A percentile compares a stretch with the other conserved stretches of the same genome.
Conservation (phyloP, 1,284 basidiomycete species). For the Cryptococcus deneoformans region DNA sequence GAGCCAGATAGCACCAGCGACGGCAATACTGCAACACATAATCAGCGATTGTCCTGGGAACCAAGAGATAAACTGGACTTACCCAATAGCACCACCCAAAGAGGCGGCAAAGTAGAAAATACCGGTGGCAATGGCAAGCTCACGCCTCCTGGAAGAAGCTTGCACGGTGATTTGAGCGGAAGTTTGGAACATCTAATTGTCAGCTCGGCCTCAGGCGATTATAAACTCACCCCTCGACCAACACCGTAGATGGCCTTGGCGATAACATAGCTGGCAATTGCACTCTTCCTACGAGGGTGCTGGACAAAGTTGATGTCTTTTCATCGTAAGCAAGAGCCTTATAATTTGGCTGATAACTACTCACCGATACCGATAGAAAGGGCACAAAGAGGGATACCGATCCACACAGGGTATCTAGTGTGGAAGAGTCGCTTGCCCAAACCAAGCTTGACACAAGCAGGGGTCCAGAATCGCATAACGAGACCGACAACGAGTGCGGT, state of each 20-base stretch:
- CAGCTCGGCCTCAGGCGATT: too few relatives aligned
- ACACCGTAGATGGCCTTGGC: too few relatives aligned
- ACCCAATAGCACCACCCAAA: constrained; percentile 15
- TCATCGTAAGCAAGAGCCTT: not conserved
- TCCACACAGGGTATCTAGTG: constrained; percentile 12
- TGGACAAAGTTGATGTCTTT: too few relatives aligned
- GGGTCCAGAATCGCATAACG: constrained; percentile 17
- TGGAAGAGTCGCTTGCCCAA: constrained; percentile 12
- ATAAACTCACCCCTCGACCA: too few relatives aligned
- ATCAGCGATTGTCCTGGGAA: not conserved
- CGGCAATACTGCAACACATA: constrained; percentile 1
- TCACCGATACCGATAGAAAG: constrained; percentile 7
- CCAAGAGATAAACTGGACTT: not conserved
- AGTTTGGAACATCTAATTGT: too few relatives aligned
- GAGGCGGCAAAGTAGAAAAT: constrained; percentile 22
- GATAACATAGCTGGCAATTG: too few relatives aligned
- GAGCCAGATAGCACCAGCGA: constrained; percentile 14
- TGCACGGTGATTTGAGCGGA: too few relatives aligned
- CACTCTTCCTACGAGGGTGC: too few relatives aligned
- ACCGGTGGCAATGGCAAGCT: constrained; percentile 16
- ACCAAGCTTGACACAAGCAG: constrained; percentile 5
- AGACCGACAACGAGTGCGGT: constrained; percentile 13
- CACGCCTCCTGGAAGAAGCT: too few relatives aligned
- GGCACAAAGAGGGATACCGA: constrained; percentile 11
- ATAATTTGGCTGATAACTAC: not conserved